Conservation (phyloP, 495 filamentous ascomycete genomes). For the Friedmanniomyces endolithicus region DNA sequence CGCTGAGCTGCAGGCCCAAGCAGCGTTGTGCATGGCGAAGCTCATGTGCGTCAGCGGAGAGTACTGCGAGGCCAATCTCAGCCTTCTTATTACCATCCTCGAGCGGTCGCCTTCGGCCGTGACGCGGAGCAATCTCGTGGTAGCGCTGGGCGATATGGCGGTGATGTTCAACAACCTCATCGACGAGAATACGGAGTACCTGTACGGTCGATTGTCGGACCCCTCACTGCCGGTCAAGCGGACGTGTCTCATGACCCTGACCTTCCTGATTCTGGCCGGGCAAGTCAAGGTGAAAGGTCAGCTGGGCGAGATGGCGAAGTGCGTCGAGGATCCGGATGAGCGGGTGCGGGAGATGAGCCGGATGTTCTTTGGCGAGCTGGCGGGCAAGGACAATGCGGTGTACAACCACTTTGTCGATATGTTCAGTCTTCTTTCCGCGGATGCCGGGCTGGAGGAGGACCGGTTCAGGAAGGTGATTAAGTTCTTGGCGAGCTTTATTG, state of each 20-base stretch:
- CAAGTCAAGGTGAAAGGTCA: constrained; percentile 99
- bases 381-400: constrained; percentile 95
- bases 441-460: constrained; percentile 69
- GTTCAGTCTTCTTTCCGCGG: constrained; percentile 83
- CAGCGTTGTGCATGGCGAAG: constrained; percentile 93
- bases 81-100: constrained; percentile 93
- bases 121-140: constrained; percentile 87
- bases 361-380: constrained; percentile 98
- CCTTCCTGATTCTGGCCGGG: constrained; percentile 90
- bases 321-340: constrained; percentile 87
- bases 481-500: constrained; percentile 88
- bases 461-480: constrained; percentile 72
- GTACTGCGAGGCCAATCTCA: constrained; percentile 88
- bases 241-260: constrained; percentile 96
- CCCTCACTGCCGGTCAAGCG: constrained; percentile 81
- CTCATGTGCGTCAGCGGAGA: constrained; percentile 76
- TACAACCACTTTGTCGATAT: constrained; percentile 99
- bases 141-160: constrained; percentile 96
- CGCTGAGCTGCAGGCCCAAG: constrained; percentile 76
- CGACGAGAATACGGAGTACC: constrained; percentile 96
- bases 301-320: constrained; percentile 98
- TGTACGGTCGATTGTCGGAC: constrained; percentile 88
- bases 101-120: constrained; percentile 82
- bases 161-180: constrained; percentile 99
- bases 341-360: constrained; percentile 81